Base-by-base conservation (phyloP, 129 eudicot genomes). In the Tanacetum coccineum region DNA sequence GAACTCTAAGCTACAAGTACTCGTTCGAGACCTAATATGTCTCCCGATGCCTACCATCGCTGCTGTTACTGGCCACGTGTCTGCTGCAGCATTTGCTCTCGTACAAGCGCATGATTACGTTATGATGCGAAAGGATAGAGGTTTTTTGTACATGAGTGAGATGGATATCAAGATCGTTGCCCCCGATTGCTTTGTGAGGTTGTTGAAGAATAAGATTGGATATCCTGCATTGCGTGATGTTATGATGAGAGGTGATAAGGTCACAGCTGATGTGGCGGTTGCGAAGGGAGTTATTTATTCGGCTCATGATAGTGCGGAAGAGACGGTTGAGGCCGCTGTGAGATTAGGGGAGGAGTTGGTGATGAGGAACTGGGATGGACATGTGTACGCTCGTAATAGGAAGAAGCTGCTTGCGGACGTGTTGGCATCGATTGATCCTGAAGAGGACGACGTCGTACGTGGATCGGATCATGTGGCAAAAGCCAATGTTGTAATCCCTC, bases 11-110 rank as follows among this genome's bases (percentile, higher is more conserved):
- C 82, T 90, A 82, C 82, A 91, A 3, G 67, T 61, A 9, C 75
- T 90, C 19, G 58, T 90, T 61, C 66, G 71, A 40, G 87, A 79
- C 64, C 79, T 90, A 0, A 71, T 90, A 45, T 72, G 83, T 14
- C 85, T 87, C 66, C 95, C 92, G 10, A 87, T 90, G 89, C 95
- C 97, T 3, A 90, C 97, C 1, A 84, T 90, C 42, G 95, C 95
- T 51, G 97, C 95, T 73, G 85, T 90, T 30, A 59, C 83, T 56
- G 92, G 97, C 76, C 92, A 84, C 84, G 92, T 92, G 39, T 71
- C 87, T 2, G 92, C 89, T 39, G 76, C 75, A 32, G 91, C 92
- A 0, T 71, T 82, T 59, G 75, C 76, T 14, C 69, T 90, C 15
- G 95, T 89, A 15, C 78, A 80, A 9, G 55, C 83, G 32, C 97